phyloP scores from a whole-genome alignment of 2,329 filamentous ascomycete species.

The Curvularia eragrostidis region DNA sequence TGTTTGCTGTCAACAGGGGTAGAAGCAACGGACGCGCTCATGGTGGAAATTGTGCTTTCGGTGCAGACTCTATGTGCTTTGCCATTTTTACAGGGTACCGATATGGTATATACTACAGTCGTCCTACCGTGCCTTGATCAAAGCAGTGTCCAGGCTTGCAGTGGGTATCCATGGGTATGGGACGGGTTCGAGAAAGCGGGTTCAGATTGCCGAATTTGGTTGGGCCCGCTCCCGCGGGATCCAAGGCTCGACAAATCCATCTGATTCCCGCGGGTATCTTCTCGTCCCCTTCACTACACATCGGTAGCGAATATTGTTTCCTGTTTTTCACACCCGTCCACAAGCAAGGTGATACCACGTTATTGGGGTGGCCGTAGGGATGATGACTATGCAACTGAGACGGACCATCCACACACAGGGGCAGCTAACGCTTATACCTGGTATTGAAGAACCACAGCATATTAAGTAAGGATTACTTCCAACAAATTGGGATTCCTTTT shows the following conservation, averaged over 20 bases:
- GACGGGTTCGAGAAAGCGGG: neutral
- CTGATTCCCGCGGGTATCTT: too few species aligned
- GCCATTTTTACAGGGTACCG: neutral
- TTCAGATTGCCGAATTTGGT: neutral
- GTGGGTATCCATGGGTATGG: neutral
- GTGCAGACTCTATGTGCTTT: neutral
- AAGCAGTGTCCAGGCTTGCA: neutral
- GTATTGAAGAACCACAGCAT: too few species aligned
- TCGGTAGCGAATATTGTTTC: too few species aligned
- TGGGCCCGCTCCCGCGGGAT: neutral
- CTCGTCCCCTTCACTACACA: too few species aligned
- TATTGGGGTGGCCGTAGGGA: neutral
- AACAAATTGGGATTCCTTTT: too few species aligned
- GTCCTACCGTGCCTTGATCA: neutral
- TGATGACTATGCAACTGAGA: neutral
- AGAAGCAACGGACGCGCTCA: slow-evolving; percentile 12
- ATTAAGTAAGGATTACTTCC: too few species aligned
- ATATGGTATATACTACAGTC: slow-evolving; percentile 4
- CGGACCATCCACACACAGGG: neutral
- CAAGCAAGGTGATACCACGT: neutral
- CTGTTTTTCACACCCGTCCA: neutral
- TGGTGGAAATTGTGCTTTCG: slow-evolving; percentile 5
- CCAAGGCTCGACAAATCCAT: neutral
- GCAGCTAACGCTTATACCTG: neutral
- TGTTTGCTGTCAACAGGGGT: neutral